Conservation (phyloP, 371 early-diverging fungal genomes). For the Actinomucor elegans region DNA sequence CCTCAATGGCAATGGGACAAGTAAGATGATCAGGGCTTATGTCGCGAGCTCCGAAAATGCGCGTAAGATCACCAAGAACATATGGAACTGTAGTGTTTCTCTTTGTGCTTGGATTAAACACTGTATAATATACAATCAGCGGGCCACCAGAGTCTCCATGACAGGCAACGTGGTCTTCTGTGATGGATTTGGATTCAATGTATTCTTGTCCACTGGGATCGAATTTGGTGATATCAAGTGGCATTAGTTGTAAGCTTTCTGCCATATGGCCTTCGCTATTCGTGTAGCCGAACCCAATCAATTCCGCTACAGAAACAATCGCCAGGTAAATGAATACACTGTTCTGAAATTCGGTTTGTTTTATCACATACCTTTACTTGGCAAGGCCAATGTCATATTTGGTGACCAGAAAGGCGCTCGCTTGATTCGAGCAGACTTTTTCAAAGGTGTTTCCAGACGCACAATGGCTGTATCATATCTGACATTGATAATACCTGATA, state of each 20-base stretch:
- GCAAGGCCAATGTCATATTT: background rate
- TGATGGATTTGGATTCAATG: slow-evolving; percentile 25
- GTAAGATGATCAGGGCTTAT: slow-evolving; percentile 17
- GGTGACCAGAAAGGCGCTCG: slow-evolving; percentile 38
- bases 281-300: slow-evolving; percentile 41
- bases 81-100: slow-evolving; percentile 10
- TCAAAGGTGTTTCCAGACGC: slow-evolving; percentile 24
- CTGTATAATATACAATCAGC: slow-evolving; percentile 15
- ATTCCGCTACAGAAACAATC: slow-evolving; percentile 26
- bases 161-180: slow-evolving; percentile 28
- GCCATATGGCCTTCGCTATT: slow-evolving; percentile 20
- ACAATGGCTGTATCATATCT: slow-evolving; percentile 43
- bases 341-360: too few species aligned
- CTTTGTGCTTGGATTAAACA: background rate
- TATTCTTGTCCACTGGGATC: slow-evolving; percentile 5
- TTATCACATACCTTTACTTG: slow-evolving; percentile 17
- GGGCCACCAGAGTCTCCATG: slow-evolving; percentile 50
- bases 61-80: slow-evolving; percentile 30
- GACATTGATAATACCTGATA: slow-evolving; percentile 20
- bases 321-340: too few species aligned
- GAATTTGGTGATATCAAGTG: slow-evolving; percentile 26
- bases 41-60: slow-evolving; percentile 46
- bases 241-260: slow-evolving; percentile 17
- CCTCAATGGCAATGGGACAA: slow-evolving; percentile 26
- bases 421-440: slow-evolving; percentile 15